Evolutionary conservation across 306 rosid species (phyloP), one percentile per base, ranked within the genome.

Genomic region (Glycyrrhiza uralensis): DNA sequence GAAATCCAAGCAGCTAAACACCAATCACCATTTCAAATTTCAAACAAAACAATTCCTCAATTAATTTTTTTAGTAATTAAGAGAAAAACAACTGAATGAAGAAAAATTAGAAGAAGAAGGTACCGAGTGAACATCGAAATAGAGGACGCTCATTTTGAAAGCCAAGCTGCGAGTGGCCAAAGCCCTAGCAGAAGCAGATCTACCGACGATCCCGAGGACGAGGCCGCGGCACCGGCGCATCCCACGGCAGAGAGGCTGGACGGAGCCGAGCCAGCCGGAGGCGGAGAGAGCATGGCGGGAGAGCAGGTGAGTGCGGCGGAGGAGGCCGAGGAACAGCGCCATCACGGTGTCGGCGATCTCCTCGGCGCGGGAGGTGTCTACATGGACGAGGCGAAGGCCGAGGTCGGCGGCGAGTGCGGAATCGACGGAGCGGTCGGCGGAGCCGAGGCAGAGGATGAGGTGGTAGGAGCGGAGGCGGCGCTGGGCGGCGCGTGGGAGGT

Each of bases 181-280:
- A 66, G 94, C 87, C 85, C 92, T 79, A 36, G 97, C 96, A 18
- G 99, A 90, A 10, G 96, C 94, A 83, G 97, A 95, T 80, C 96
- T 89, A 28, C 99, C 99, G 1, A 95, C 79, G 45, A 95, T 95
- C 60, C 99, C 97, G 66, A 95, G 76, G 17, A 89, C 99, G 79
- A 95, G 75, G 3, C 99, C 99, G 6, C 99, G 94, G 65, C 99
- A 95, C 23, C 99, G 88, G 50, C 99, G 82, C 99, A 95, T 95
- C 46, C 99, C 99, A 0, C 97, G 93, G 78, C 96, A 95, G 60
- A 95, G 90, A 4, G 97, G 99, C 86, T 91, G 99, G 0, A 95
- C 86, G 8, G 99, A 89, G 7, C 99, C 99, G n/a, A 89, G 97
- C 97, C 99, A 95, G 0, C 97, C 96, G 1, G 99, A 91, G 49